These are phyloP conservation scores for Colletotrichum spaethianum DNA, from an alignment of 2,329 filamentous ascomycete species.

Conservation along the genomic window DNA sequence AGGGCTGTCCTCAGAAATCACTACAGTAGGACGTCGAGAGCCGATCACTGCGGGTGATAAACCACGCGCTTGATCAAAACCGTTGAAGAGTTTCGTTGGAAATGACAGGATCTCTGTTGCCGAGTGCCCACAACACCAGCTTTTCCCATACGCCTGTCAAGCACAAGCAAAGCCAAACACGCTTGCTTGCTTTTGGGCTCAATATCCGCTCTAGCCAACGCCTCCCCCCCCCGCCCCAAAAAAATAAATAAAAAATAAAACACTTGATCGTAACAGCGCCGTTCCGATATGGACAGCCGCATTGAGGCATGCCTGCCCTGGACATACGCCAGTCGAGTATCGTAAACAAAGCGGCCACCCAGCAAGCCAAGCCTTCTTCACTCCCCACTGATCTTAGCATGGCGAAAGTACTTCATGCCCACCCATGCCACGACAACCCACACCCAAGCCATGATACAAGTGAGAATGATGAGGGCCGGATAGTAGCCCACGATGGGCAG, in stretches of 20 bases:
- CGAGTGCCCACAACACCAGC: neutral
- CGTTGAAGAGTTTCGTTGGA: neutral
- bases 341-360: no score
- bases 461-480: constrained; percentile 92
- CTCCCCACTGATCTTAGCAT: constrained; percentile 87
- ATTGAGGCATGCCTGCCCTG: neutral
- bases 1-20: neutral
- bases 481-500: constrained; percentile 98
- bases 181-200: neutral
- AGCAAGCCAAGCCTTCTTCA: constrained; percentile 51
- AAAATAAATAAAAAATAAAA: no score
- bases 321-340: neutral
- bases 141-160: neutral
- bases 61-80: neutral
- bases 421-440: constrained; percentile 99
- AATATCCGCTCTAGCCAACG: neutral
- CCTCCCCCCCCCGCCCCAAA: no score
- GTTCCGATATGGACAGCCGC: neutral
- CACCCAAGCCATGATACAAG: constrained; percentile 97
- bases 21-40: neutral
- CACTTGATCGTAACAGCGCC: neutral
- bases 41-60: neutral
- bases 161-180: neutral
- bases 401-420: constrained; percentile 99
- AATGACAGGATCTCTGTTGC: no score